A percentile compares a stretch with the other conserved stretches of the same genome.
Conservation (phyloP, 331 rosid species). For the Acacia concinna region DNA sequence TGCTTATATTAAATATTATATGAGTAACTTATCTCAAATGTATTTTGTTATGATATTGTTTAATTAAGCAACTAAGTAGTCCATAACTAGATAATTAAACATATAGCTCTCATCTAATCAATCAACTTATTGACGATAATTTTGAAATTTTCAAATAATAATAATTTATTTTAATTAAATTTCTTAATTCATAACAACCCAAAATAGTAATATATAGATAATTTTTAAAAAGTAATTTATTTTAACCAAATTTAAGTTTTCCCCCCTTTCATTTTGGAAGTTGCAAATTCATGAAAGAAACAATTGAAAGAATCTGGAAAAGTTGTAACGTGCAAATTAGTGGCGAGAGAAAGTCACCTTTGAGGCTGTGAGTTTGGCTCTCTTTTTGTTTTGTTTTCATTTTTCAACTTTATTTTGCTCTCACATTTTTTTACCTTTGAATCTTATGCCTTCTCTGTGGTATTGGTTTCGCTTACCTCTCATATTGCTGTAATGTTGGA, state of each 20-base stretch:
- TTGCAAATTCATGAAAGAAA: not conserved
- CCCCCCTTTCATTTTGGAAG: not conserved
- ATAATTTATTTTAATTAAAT: too few relatives aligned
- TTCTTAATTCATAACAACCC: too few relatives aligned
- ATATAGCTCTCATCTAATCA: too few relatives aligned
- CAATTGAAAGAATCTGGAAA: not conserved
- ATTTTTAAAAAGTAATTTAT: too few relatives aligned
- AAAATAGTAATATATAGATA: too few relatives aligned
- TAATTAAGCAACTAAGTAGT: not conserved
- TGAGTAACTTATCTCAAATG: too few relatives aligned
- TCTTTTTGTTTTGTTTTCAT: not conserved
- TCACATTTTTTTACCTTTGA: constrained; percentile 21
- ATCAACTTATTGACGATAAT: too few relatives aligned
- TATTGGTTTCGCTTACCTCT: not conserved
- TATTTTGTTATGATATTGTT: too few relatives aligned
- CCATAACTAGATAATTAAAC: not conserved
- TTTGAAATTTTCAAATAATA: too few relatives aligned
- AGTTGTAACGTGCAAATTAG: not conserved
- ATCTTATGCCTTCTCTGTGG: constrained; percentile 27
- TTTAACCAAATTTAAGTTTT: too few relatives aligned
- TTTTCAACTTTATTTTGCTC: not conserved
- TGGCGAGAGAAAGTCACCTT: constrained; percentile 9
- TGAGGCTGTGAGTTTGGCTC: not conserved
- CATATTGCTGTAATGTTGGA: not conserved
- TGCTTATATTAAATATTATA: too few relatives aligned